Conservation (phyloP, 805 yeast genomes). For the Candida glaebosa region DNA sequence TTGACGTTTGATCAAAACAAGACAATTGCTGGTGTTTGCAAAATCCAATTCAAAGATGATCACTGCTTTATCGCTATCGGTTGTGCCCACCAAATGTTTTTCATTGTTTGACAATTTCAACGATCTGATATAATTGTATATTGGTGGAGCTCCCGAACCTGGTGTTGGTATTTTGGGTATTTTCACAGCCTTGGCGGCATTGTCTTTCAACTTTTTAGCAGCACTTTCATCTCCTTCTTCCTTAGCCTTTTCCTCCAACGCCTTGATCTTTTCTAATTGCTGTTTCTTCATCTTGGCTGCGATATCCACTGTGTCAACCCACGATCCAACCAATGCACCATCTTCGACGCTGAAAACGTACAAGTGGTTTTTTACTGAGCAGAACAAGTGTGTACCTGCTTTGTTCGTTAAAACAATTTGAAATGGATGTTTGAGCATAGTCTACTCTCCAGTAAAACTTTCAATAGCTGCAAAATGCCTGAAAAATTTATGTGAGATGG, state of each 20-base stretch:
- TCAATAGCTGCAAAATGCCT: neutral
- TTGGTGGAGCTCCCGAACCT: constrained; percentile 67
- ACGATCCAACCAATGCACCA: constrained; percentile 49
- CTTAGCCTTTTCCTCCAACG: constrained; percentile 12
- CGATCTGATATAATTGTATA: constrained; percentile 65
- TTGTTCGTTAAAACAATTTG: constrained; percentile 50
- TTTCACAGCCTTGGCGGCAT: constrained; percentile 19
- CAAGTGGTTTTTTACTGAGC: constrained; percentile 57
- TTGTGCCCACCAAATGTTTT: constrained; percentile 57
- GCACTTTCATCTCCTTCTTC: constrained; percentile 5
- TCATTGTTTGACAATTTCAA: constrained; percentile 51
- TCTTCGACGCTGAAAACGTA: constrained; percentile 43
- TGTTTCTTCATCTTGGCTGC: constrained; percentile 44
- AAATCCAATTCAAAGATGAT: constrained; percentile 51
- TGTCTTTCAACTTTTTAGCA: constrained; percentile 28
- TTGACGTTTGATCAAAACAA: constrained; percentile 62
- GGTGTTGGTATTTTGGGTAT: constrained; percentile 56
- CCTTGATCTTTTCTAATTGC: constrained; percentile 38
- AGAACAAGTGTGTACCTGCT: constrained; percentile 48
- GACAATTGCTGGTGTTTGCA: constrained; percentile 30
- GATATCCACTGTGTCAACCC: constrained; percentile 60
- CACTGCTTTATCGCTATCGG: constrained; percentile 82
- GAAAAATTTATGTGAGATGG: constrained; percentile 5
- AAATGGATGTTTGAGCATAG: constrained; percentile 62
- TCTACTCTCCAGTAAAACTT: neutral